phyloP scores from a whole-genome alignment of 768 basidiomycete species.

The Psilocybe subaeruginosa region DNA sequence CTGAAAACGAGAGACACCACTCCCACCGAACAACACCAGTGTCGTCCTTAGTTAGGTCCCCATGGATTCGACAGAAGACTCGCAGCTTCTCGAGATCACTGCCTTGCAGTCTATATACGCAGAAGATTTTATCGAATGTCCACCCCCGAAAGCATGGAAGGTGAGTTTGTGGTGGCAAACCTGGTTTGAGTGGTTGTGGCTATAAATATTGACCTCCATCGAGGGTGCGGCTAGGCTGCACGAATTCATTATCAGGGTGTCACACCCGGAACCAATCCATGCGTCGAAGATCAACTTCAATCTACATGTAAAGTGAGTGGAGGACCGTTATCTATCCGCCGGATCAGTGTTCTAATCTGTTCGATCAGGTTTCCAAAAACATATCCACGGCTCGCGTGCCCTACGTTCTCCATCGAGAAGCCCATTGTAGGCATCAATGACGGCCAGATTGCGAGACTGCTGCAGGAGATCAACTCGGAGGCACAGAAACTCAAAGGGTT shows the following conservation, averaged over 20 bases:
- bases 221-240: slow-evolving; percentile 71
- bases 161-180: slow-evolving; percentile 36
- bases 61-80: slow-evolving; percentile 80
- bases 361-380: slow-evolving; percentile 73
- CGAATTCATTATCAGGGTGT: slow-evolving; percentile 77
- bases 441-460: slow-evolving; percentile 59
- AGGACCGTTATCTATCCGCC: slow-evolving; percentile 3
- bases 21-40: slow-evolving; percentile 22
- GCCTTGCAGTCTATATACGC: slow-evolving; percentile 82
- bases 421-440: slow-evolving; percentile 61
- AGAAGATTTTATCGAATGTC: slow-evolving; percentile 73
- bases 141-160: slow-evolving; percentile 85
- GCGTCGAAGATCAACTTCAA: slow-evolving; percentile 63
- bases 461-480: slow-evolving; percentile 64
- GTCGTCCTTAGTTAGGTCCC: slow-evolving; percentile 25
- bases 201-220: slow-evolving; percentile 8
- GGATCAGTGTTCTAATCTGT: slow-evolving; percentile 1
- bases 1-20: slow-evolving; percentile 4
- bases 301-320: slow-evolving; percentile 69
- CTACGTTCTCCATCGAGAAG: slow-evolving; percentile 69
- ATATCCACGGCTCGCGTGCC: slow-evolving; percentile 73
- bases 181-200: neutral
- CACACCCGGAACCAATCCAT: slow-evolving; percentile 62
- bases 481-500: slow-evolving; percentile 66
- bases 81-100: slow-evolving; percentile 70